Conservation (phyloP, 177 flowering plant genomes). For the Telopea speciosissima region DNA sequence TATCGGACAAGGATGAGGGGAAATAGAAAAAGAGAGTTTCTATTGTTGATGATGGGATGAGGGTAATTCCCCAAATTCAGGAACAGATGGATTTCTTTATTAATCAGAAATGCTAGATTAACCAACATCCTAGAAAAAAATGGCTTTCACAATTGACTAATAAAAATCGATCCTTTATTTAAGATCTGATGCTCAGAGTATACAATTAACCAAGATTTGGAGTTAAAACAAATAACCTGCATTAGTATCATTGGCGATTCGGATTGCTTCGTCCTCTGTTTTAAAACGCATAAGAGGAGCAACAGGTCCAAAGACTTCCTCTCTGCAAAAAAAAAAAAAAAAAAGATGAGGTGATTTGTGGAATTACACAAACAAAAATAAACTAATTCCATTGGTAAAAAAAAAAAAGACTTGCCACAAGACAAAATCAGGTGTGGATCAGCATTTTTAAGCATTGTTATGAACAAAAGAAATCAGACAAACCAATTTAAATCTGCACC, state of each 20-base stretch:
- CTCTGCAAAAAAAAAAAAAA: constrained; percentile 26
- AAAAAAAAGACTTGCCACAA: too few species aligned
- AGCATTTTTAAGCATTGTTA: too few species aligned
- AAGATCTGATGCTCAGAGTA: not conserved
- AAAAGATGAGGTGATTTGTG: too few species aligned
- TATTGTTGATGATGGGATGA: not conserved
- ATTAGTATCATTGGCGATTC: constrained; percentile 83
- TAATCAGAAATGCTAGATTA: not conserved
- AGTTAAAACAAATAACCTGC: constrained; percentile 44
- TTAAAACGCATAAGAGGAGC: constrained; percentile 83
- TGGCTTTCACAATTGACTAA: not conserved
- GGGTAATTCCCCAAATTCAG: not conserved
- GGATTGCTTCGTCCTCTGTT: constrained; percentile 91
- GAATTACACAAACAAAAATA: too few species aligned
- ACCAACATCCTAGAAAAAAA: not conserved
- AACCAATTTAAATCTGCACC: too few species aligned
- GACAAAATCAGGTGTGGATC: too few species aligned
- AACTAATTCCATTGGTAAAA: too few species aligned
- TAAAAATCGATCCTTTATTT: not conserved
- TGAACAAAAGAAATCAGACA: too few species aligned
- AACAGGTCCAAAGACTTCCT: constrained; percentile 96
- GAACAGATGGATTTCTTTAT: not conserved
- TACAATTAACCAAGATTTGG: not conserved
- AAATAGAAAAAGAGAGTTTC: not conserved
- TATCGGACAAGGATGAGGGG: not conserved